phyloP scores from a whole-genome alignment of 345 rosid genomes.

The Cardamine chenopodiifolia region DNA sequence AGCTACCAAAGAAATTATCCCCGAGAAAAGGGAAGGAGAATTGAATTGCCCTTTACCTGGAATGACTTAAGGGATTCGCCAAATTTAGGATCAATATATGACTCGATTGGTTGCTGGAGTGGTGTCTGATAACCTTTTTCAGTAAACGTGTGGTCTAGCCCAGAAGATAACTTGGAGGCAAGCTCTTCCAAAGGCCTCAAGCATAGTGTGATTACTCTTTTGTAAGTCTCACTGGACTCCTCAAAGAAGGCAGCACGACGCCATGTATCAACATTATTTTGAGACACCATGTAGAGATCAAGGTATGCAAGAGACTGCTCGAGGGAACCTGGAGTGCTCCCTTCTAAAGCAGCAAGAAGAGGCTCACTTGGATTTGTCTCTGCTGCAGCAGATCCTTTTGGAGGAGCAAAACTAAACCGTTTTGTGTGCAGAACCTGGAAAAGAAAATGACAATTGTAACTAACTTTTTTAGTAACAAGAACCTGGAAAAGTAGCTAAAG shows the following conservation, averaged over 20 bases:
- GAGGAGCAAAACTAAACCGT: conserved; percentile 76
- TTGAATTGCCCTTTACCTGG: conserved; percentile 57
- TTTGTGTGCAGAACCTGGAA: conserved; percentile 78
- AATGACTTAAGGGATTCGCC: conserved; percentile 61
- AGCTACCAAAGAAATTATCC: neutral
- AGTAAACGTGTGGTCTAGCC: conserved; percentile 54
- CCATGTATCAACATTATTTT: conserved; percentile 91
- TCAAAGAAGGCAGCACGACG: conserved; percentile 95
- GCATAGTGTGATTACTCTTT: conserved; percentile 70
- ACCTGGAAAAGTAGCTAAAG: conserved; percentile 1
- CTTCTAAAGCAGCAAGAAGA: conserved; percentile 86
- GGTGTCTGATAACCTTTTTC: conserved; percentile 52
- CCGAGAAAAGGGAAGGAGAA: neutral
- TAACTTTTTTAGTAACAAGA: conserved; percentile 55
- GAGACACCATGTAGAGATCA: conserved; percentile 94
- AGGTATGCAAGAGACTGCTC: conserved; percentile 85
- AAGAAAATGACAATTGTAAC: neutral
- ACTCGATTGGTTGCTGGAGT: conserved; percentile 51
- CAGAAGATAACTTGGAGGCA: conserved; percentile 62
- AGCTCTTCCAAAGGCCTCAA: conserved; percentile 81
- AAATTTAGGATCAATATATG: conserved; percentile 52
- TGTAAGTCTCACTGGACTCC: conserved; percentile 92
- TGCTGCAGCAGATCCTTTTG: conserved; percentile 98
- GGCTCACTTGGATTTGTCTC: conserved; percentile 96
- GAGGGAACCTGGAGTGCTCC: conserved; percentile 67